Evolutionary conservation across 2,329 filamentous ascomycete genomes (phyloP).

Genomic region (Hymenoscyphus salicellus): DNA sequence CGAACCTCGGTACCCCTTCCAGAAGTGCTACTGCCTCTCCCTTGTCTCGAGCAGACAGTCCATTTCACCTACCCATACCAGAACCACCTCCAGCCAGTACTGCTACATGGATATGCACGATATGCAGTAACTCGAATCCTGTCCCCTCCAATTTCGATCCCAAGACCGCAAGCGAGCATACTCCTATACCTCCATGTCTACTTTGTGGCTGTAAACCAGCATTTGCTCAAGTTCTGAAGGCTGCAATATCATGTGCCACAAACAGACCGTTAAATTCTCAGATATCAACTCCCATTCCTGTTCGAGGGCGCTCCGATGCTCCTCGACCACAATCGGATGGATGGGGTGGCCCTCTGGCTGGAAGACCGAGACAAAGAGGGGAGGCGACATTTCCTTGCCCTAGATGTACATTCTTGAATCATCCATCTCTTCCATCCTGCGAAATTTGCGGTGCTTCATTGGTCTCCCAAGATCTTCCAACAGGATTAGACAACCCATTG

Average conservation of each 20-base stretch:
- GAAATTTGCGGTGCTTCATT: slow-evolving; percentile 87
- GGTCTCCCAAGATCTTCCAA: slow-evolving; percentile 49
- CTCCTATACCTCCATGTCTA: slow-evolving; percentile 79
- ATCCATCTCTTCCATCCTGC: slow-evolving; percentile 79
- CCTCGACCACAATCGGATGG: slow-evolving; percentile 27
- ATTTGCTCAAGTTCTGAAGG: slow-evolving; percentile 78
- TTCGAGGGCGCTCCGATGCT: slow-evolving; percentile 27
- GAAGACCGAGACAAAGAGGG: slow-evolving; percentile 29
- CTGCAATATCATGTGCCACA: slow-evolving; percentile 72
- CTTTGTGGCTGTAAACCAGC: slow-evolving; percentile 93
- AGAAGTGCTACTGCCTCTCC: slow-evolving; percentile 49
- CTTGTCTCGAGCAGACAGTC: slow-evolving; percentile 43
- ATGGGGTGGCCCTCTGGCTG: slow-evolving; percentile 16
- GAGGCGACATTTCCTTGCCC: slow-evolving; percentile 64
- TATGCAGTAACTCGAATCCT: slow-evolving; percentile 92
- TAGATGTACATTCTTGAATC: slow-evolving; percentile 90
- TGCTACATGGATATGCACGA: slow-evolving; percentile 92
- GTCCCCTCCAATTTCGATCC: slow-evolving; percentile 93
- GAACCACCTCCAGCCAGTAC: slow-evolving; percentile 51
- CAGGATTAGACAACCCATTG: slow-evolving; percentile 42
- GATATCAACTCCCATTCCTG: slow-evolving; percentile 32
- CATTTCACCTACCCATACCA: slow-evolving; percentile 44
- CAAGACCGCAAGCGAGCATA: slow-evolving; percentile 72
- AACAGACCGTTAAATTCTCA: slow-evolving; percentile 45
- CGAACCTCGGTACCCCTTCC: slow-evolving; percentile 45